Evolutionary conservation across 768 basidiomycete species (phyloP), one percentile per base, ranked within the genome.

Genomic region (Sistotremastrum niveocremeum): DNA sequence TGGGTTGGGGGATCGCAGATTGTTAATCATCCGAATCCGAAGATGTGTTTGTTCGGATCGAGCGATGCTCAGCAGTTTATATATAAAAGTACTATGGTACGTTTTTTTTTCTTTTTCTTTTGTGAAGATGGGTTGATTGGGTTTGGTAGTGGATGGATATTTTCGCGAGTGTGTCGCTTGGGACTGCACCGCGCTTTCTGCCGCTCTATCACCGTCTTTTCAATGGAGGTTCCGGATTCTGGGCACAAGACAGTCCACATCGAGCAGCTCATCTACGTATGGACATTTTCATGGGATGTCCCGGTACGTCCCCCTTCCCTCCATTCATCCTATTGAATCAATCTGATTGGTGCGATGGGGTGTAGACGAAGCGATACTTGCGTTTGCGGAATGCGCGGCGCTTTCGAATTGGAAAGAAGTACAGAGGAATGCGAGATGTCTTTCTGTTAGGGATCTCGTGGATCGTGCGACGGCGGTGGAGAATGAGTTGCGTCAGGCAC

Each of bases 371-470:
- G 80, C 76, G 6, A 62, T 88, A 57, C 72, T 87, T 49, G 81
- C 77, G 35, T 72, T 88, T 49, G 84, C 78, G 28, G 84, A 88
- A 56, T 70, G 75, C 20, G 77, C 80, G n/a, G 68, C 71, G 5
- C 71, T 89, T 32, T 75, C 81, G 4, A 72, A 77, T 52, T 88
- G 86, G 85, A 87, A 86, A 60, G 66, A 69, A 42, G 77, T 86
- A 57, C 65, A 70, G 46, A 73, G 69, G 44, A 77, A 77, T 47
- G 78, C 78, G 39, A 20, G 20, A 20, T 72, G 74, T 34, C 66
- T 89, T 49, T 86, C 83, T 61, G 71, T 75, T 60, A 74, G 79
- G 48, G 84, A 86, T 52, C 72, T 89, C 34, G 71, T 88, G 47
- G 70, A 75, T 36, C 73, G 80, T n/a, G 84, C 81, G 42, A 76